Percentiles rank a stretch among this genome's conserved stretches.
phyloP scores from a whole-genome alignment of 73 alveolate species.

The Paramecium caudatum region DNA sequence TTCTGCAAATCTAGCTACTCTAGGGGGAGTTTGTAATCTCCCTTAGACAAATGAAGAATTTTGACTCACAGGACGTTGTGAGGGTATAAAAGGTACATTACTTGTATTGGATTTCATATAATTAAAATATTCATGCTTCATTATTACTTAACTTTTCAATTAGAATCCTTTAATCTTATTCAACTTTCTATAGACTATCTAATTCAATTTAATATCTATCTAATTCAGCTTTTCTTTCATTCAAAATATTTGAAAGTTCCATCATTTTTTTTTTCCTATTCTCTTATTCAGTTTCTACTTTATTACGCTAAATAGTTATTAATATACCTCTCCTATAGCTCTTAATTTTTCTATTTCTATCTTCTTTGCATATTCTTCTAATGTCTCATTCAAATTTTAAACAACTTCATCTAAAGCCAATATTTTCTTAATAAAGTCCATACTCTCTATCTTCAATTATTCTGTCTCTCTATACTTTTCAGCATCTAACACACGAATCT shows the following conservation, averaged over 20 bases:
- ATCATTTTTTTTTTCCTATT: constrained; percentile 88
- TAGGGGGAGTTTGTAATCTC: constrained; percentile 15
- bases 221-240: constrained; percentile 92
- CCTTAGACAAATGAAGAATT: constrained; percentile 36
- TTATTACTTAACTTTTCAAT: constrained; percentile 92
- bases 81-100: constrained; percentile 2
- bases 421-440: constrained; percentile 51
- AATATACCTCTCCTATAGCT: constrained; percentile 78
- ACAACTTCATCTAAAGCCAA: constrained; percentile 76
- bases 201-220: constrained; percentile 86
- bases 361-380: constrained; percentile 90
- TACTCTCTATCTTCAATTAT: constrained; percentile 74
- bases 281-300: constrained; percentile 93
- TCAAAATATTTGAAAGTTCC: constrained; percentile 87
- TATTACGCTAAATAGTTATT: constrained; percentile 76
- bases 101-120: constrained; percentile 33
- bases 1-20: constrained; percentile 37
- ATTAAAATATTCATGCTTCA: constrained; percentile 93
- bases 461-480: constrained; percentile 89
- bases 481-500: constrained; percentile 92
- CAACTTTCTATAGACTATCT: constrained; percentile 82
- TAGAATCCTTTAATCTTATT: constrained; percentile 85
- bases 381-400: constrained; percentile 82
- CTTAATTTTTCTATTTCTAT: constrained; percentile 91
- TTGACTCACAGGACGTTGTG: constrained; percentile 7